Evolutionary conservation across 2,329 filamentous ascomycete genomes (phyloP).

Genomic region (Hymenoscyphus repandus): DNA sequence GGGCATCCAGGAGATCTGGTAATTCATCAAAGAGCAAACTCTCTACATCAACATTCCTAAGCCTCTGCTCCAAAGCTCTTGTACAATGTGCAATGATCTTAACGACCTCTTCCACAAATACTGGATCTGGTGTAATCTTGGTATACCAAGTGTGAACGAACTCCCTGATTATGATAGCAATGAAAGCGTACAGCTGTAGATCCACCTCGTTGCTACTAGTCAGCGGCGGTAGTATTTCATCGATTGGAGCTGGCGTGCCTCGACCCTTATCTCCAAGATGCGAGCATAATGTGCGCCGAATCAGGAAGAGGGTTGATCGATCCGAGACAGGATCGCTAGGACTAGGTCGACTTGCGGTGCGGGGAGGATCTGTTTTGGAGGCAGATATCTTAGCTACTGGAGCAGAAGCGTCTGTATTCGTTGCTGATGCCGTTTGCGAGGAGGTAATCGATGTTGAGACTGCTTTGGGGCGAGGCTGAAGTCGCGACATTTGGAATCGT

Average conservation of each 20-base stretch:
- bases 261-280: conserved; percentile 57
- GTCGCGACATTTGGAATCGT: conserved; percentile 13
- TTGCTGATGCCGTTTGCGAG: conserved; percentile 12
- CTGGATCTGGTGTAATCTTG: conserved; percentile 85
- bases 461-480: conserved; percentile 32
- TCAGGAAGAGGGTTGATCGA: conserved; percentile 71
- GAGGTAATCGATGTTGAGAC: conserved; percentile 31
- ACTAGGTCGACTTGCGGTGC: conserved; percentile 30
- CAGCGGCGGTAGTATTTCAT: conserved; percentile 80
- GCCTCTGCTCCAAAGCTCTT: conserved; percentile 75
- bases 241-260: conserved; percentile 53
- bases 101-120: conserved; percentile 81
- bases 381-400: conserved; percentile 14
- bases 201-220: conserved; percentile 95
- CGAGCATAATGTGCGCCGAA: conserved; percentile 80
- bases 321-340: conserved; percentile 59
- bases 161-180: conserved; percentile 83
- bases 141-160: conserved; percentile 92
- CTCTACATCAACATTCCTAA: conserved; percentile 78
- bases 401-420: conserved; percentile 7
- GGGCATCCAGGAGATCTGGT: conserved; percentile 72
- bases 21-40: conserved; percentile 81
- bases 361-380: conserved; percentile 17
- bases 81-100: conserved; percentile 92
- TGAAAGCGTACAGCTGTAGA: conserved; percentile 84